Percentiles rank a stretch among this genome's conserved stretches.
These are phyloP conservation scores for Colletotrichum lindemuthianum DNA, from an alignment of 2,329 filamentous ascomycete species.

Conservation along the genomic window DNA sequence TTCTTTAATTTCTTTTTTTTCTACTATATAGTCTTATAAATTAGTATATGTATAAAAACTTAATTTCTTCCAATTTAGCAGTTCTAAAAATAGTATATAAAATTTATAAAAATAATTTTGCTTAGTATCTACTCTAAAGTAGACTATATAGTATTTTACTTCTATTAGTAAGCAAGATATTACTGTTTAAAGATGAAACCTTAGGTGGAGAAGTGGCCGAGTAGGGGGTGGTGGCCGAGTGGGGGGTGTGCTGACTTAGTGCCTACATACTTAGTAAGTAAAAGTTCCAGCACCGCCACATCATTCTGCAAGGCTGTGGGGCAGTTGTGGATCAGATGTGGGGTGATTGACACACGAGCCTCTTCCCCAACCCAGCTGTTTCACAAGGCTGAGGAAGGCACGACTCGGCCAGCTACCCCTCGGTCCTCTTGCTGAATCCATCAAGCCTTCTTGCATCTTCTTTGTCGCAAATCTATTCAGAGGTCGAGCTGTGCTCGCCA, in stretches of 20 bases:
- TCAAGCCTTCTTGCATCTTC: not conserved
- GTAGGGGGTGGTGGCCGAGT: too few relatives aligned
- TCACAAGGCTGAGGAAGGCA: conserved; percentile 37
- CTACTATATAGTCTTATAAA: too few relatives aligned
- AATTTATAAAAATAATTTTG: too few relatives aligned
- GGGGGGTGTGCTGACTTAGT: not conserved
- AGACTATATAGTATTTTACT: too few relatives aligned
- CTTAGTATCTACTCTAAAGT: too few relatives aligned
- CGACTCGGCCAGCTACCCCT: conserved; percentile 23
- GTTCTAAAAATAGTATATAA: too few relatives aligned
- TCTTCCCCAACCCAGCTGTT: conserved; percentile 24
- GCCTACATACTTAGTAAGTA: conserved; percentile 20
- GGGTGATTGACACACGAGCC: conserved; percentile 14
- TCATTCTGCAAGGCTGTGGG: conserved; percentile 20
- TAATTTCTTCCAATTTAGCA: accelerated
- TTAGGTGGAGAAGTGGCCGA: too few relatives aligned
- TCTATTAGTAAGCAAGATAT: too few relatives aligned
- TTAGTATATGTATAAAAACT: too few relatives aligned
- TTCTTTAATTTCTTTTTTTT: too few relatives aligned
- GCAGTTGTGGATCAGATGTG: not conserved
- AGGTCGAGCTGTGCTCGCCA: conserved; percentile 32
- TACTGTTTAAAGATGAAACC: too few relatives aligned
- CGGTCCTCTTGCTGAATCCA: conserved; percentile 7
- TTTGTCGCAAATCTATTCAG: conserved; percentile 11
- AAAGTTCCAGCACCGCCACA: conserved; percentile 30